Evolutionary conservation across 192 early-diverging fungal species (phyloP).

Genomic region (Mortierella hygrophila): DNA sequence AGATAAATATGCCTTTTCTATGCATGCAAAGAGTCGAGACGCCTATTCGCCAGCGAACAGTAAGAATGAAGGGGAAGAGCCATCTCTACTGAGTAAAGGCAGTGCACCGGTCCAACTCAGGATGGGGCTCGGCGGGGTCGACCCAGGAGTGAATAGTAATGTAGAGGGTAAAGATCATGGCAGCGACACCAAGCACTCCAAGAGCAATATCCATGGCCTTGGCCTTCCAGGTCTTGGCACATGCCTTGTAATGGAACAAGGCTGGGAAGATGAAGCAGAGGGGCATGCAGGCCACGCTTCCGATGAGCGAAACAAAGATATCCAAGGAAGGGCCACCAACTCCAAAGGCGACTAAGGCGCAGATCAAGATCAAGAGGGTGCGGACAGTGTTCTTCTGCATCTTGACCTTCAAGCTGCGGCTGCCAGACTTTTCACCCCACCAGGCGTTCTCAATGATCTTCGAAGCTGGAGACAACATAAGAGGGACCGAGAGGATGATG

Average conservation of each 20-base stretch:
- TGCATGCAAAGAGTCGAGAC: neutral
- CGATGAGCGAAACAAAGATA: slow-evolving; percentile 84
- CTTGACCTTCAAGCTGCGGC: slow-evolving; percentile 65
- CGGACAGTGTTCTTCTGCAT: slow-evolving; percentile 83
- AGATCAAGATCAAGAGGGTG: slow-evolving; percentile 64
- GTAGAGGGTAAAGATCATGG: slow-evolving; percentile 73
- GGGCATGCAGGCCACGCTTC: slow-evolving; percentile 82
- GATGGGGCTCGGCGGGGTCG: slow-evolving; percentile 5
- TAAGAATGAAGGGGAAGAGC: neutral
- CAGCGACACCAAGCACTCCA: slow-evolving; percentile 74
- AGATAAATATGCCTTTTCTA: neutral
- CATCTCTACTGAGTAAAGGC: slow-evolving; percentile 17
- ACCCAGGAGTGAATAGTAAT: slow-evolving; percentile 73
- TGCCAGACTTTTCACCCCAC: slow-evolving; percentile 69
- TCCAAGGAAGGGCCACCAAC: slow-evolving; percentile 74
- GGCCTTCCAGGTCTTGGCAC: slow-evolving; percentile 46
- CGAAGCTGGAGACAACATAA: slow-evolving; percentile 79
- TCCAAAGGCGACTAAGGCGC: slow-evolving; percentile 70
- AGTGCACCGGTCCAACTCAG: slow-evolving; percentile 20
- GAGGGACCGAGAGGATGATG: slow-evolving; percentile 81
- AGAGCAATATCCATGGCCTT: slow-evolving; percentile 64
- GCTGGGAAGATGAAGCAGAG: slow-evolving; percentile 82
- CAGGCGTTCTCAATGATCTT: slow-evolving; percentile 76
- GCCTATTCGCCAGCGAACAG: neutral
- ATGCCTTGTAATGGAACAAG: slow-evolving; percentile 75